phyloP scores from a whole-genome alignment of 345 rosid species.

The Acer yangbiense region DNA sequence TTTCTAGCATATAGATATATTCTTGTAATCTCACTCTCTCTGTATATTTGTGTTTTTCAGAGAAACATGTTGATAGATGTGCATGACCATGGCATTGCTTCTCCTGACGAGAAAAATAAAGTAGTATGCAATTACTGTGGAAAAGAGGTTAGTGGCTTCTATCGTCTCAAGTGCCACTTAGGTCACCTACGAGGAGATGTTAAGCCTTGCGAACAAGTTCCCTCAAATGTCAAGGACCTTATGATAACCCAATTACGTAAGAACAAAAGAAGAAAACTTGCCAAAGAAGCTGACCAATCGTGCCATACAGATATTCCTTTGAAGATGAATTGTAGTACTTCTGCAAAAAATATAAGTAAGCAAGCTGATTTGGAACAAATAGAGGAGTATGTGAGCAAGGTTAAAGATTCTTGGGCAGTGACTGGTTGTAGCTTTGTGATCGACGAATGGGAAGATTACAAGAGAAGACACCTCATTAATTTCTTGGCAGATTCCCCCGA shows the following conservation, averaged over 20 bases:
- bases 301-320: slow-evolving; percentile 24
- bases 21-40: no score
- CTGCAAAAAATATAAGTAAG: background rate
- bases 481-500: slow-evolving; percentile 32
- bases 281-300: slow-evolving; percentile 20
- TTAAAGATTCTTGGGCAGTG: slow-evolving; percentile 30
- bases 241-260: slow-evolving; percentile 23
- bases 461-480: slow-evolving; percentile 28
- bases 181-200: slow-evolving; percentile 44
- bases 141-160: slow-evolving; percentile 27
- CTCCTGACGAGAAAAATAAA: slow-evolving; percentile 27
- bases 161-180: slow-evolving; percentile 49
- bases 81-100: slow-evolving; percentile 37
- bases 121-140: slow-evolving; percentile 52
- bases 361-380: slow-evolving; percentile 16
- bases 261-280: background rate
- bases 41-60: background rate
- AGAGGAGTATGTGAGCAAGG: slow-evolving; percentile 13
- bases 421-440: slow-evolving; percentile 39
- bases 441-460: slow-evolving; percentile 35
- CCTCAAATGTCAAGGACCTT: slow-evolving; percentile 31
- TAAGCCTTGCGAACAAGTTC: slow-evolving; percentile 40
- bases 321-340: slow-evolving; percentile 19
- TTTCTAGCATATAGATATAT: no score
- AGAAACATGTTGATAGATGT: slow-evolving; percentile 15